These are phyloP conservation scores for Albifimbria verrucaria DNA, from an alignment of 2,329 filamentous ascomycete species.

Conservation along the genomic window DNA sequence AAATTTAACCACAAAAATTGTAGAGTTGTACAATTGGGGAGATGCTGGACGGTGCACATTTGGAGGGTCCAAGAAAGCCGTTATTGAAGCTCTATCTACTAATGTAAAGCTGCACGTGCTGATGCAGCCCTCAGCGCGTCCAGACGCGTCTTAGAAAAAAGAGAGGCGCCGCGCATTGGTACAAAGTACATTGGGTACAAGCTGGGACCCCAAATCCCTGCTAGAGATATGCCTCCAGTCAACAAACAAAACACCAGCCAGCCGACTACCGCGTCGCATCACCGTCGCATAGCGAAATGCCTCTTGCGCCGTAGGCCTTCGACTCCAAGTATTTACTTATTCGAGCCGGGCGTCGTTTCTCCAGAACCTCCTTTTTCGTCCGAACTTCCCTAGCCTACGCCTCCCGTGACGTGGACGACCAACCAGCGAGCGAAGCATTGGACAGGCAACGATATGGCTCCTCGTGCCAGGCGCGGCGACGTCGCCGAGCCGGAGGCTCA, in stretches of 20 bases:
- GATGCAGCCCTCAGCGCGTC: constrained; percentile 9
- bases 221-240: no score
- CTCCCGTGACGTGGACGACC: no score
- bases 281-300: not conserved
- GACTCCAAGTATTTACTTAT: no score
- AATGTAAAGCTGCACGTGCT: not conserved
- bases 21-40: no score
- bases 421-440: no score
- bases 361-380: no score
- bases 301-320: constrained; percentile 16
- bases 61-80: no score
- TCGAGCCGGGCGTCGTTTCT: no score
- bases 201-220: not conserved
- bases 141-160: not conserved
- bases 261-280: not conserved
- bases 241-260: no score
- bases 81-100: constrained; percentile 1
- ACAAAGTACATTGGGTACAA: not conserved
- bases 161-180: constrained; percentile 8
- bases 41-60: no score
- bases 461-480: constrained; percentile 27
- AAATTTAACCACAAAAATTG: no score
- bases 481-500: constrained; percentile 26
- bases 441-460: constrained; percentile 24
- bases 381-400: no score